phyloP scores from a whole-genome alignment of 2,329 filamentous ascomycete species.

The Pleomassaria siparia region DNA sequence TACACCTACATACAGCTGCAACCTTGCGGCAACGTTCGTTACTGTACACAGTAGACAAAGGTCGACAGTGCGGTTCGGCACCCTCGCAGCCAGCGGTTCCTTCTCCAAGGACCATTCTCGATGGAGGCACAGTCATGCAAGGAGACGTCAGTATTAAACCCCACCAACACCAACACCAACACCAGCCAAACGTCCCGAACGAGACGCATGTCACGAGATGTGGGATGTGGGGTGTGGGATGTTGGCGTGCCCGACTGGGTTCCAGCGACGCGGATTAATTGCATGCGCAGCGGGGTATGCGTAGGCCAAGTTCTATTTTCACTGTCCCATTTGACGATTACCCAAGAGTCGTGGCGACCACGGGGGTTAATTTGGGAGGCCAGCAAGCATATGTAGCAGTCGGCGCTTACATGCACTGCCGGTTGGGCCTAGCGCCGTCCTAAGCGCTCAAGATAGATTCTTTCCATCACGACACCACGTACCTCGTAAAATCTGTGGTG shows the following conservation, averaged over 20 bases:
- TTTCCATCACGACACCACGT: conserved; percentile 32
- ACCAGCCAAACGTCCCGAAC: not conserved
- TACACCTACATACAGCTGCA: not conserved
- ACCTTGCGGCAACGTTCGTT: not conserved
- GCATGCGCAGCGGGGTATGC: conserved; percentile 21
- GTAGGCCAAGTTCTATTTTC: conserved; percentile 38
- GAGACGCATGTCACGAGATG: not conserved
- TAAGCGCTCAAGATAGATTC: conserved; percentile 32
- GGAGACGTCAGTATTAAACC: not conserved
- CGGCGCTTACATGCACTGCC: conserved; percentile 29
- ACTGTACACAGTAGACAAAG: no score
- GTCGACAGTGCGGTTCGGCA: not conserved
- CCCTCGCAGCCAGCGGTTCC: not conserved
- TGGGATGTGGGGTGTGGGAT: not conserved
- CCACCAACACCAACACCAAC: not conserved
- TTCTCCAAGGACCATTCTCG: not conserved
- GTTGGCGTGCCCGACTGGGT: conserved; percentile 2
- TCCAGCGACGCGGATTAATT: conserved; percentile 15
- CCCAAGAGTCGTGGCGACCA: conserved; percentile 22
- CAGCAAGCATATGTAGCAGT: conserved; percentile 18
- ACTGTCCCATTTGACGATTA: conserved; percentile 23
- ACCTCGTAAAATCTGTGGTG: conserved; percentile 24
- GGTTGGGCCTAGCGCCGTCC: conserved; percentile 21
- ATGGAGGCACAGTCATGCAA: not conserved
- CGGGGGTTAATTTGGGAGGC: conserved; percentile 23